Evolutionary conservation across 352 stramenopile genomes (phyloP), one percentile per base, ranked within the genome.

Genomic region (Pilasporangium apinafurcum): DNA sequence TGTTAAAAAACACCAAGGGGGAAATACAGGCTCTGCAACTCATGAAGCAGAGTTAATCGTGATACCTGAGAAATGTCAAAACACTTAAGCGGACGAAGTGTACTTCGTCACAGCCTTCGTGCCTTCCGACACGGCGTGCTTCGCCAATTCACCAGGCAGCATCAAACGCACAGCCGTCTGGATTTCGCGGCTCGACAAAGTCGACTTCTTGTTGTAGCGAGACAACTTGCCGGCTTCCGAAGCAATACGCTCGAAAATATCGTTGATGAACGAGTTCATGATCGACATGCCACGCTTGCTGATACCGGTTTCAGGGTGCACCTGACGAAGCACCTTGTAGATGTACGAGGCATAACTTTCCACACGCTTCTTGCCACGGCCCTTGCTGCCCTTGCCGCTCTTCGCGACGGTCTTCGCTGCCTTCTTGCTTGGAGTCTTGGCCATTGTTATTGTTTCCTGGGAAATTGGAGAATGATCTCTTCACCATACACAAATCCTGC

Each of bases 241-340:
- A 22, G 96, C 94, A 44, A 99, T 97, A 48, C 95, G 87, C 70
- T 99, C 96, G 68, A 99, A 99, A 52, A 98, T 98, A 66, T 99
- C 95, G 75, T 98, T 98, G 69, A 98, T 98, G 74, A 98, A 99
- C 53, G 95, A 98, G 86, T 98, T 98, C 92, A 98, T 97, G 80
- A 98, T 98, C 43, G 90, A 98, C 94, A 98, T 98, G 40, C 88
- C 95, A 53, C 93, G 93, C 86, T 96, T 96, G 70, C 79, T 97
- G 66, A 98, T 98, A 66, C 95, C 95, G 53, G 90, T 98, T 54
- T 98, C 92, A 7, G 94, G 92, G 77, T 98, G 93, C 58, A 98
- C 93, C 68, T 98, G 95, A 40, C 87, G 91, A 47, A 96, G 54
- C 40, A 96, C 84, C 75, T 96, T 96, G 83, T 95, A 95, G 68